Evolutionary conservation across 371 early-diverging fungal genomes (phyloP), one percentile per base, ranked within the genome.

Genomic region (Zychaea mexicana): DNA sequence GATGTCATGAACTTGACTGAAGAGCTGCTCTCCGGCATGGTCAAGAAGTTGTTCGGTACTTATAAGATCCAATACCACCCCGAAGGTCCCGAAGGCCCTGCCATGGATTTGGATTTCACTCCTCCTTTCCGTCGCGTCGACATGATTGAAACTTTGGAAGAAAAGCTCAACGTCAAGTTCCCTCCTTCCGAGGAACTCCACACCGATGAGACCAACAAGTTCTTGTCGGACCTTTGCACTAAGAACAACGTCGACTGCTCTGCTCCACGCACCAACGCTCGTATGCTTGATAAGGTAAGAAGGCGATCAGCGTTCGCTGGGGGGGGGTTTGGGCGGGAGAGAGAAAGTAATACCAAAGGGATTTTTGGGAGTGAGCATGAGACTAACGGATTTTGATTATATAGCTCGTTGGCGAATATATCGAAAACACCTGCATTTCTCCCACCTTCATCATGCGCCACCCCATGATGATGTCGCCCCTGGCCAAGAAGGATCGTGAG

Each of bases 371-470:
- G n/a, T n/a, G n/a, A n/a, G n/a, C n/a, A n/a, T n/a, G n/a, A n/a
- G n/a, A n/a, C n/a, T n/a, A n/a, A n/a, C n/a, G n/a, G n/a, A n/a
- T n/a, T n/a, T n/a, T n/a, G n/a, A n/a, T n/a, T 42, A 1, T 42
- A 42, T 71, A 77, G 86, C 90, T 99, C 17, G 97, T 99, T 42
- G 99, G 99, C 65, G 98, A 99, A 57, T 99, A 86, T 74, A 86
- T 99, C 65, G 99, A 99, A 82, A 89, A 90, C 62, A 79, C 93
- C 69, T 99, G 99, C 77, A 92, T 96, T 78, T 90, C 79, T 72
- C 99, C 99, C 26, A 95, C 98, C 26, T 99, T 99, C 86, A 95
- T 99, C 67, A 94, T 88, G 69, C 95, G 96, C 61, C 99, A 99
- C 78, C 99, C 99, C 49, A 89, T 91, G 85, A 95, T 97, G 88